Percentiles rank a stretch among this genome's conserved stretches.
Conservation (phyloP, 108 stramenopile species). For the Pseudonitzschia multiseries region DNA sequence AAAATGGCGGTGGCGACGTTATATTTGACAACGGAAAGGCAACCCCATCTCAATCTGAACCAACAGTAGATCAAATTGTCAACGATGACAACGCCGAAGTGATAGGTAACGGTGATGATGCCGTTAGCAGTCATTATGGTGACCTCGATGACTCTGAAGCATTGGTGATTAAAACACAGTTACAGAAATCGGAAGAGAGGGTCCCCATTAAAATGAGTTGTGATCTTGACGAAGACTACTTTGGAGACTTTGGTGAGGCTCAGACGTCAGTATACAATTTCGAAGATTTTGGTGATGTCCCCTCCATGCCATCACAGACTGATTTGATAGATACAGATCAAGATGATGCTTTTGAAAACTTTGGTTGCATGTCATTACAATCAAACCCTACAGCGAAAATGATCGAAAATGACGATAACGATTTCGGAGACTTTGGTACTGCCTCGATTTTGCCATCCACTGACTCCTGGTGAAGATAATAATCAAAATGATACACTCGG, state of each 20-base stretch:
- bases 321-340: no score
- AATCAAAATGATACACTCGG: slow-evolving; percentile 22
- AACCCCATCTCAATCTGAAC: neutral
- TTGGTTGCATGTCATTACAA: no score
- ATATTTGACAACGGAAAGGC: neutral
- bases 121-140: neutral
- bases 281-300: no score
- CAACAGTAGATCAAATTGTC: neutral
- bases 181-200: no score
- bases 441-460: neutral
- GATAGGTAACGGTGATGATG: neutral
- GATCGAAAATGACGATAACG: neutral
- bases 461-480: neutral
- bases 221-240: no score
- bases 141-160: no score
- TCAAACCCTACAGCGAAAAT: neutral
- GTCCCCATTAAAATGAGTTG: no score
- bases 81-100: slow-evolving; percentile 32
- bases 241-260: no score
- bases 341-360: no score
- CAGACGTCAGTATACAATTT: no score
- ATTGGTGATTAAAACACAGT: no score
- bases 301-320: no score
- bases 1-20: slow-evolving; percentile 5
- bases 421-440: slow-evolving; percentile 32